Evolutionary conservation across 2,329 filamentous ascomycete genomes (phyloP).

Genomic region (Botrytis fragariae): DNA sequence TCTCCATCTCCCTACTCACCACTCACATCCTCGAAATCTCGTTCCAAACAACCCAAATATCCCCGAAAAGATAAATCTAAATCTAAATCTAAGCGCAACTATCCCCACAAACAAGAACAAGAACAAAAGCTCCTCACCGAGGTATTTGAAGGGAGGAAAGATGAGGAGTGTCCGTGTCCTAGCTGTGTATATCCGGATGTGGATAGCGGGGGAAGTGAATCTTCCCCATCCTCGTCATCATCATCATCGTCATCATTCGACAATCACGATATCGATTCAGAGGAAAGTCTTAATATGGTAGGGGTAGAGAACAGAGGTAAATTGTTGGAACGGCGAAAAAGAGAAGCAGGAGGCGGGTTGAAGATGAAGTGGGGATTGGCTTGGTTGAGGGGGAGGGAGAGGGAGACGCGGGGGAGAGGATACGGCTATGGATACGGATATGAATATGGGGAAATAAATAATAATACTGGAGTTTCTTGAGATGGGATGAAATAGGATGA

Average conservation of each 20-base stretch:
- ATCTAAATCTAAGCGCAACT: not conserved
- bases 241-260: not conserved
- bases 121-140: not conserved
- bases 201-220: not conserved
- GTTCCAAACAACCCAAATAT: not conserved
- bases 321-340: not conserved
- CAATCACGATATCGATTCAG: not conserved
- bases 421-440: not conserved
- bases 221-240: not conserved
- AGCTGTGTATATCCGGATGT: not conserved
- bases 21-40: not conserved
- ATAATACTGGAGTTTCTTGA: not conserved
- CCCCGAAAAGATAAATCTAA: not conserved
- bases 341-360: no score
- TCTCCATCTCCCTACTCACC: not conserved
- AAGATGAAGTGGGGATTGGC: not conserved
- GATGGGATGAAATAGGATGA: not conserved
- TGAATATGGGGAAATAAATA: not conserved
- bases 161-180: not conserved
- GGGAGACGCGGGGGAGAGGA: not conserved
- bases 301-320: not conserved
- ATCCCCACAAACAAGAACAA: not conserved
- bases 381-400: not conserved
- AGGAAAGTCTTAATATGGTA: not conserved
- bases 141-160: rapidly evolving